Evolutionary conservation across 352 stramenopile genomes (phyloP), one percentile per base, ranked within the genome.

Genomic region (Phytophthora gonapodyides): DNA sequence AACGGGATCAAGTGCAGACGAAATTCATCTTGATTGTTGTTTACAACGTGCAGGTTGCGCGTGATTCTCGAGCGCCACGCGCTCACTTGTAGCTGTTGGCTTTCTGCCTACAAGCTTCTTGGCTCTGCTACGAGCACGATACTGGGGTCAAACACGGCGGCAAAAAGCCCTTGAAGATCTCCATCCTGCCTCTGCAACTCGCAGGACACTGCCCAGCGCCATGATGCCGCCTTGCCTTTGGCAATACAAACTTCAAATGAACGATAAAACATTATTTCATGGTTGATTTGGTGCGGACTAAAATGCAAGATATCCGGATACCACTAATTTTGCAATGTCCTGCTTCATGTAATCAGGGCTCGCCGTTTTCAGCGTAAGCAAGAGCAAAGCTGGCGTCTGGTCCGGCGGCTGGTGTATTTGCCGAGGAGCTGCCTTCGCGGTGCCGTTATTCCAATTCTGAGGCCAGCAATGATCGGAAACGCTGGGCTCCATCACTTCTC

Each of bases 41-140:
- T n/a, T n/a, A n/a, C n/a, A n/a, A n/a, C n/a, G n/a, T n/a, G n/a
- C n/a, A n/a, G n/a, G n/a, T n/a, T n/a, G n/a, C n/a, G n/a, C n/a
- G n/a, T n/a, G n/a, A n/a, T n/a, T n/a, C n/a, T n/a, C n/a, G n/a
- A n/a, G n/a, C n/a, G n/a, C n/a, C n/a, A n/a, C n/a, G n/a, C n/a
- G n/a, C n/a, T n/a, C n/a, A n/a, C n/a, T n/a, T n/a, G n/a, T n/a
- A n/a, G n/a, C n/a, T n/a, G n/a, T n/a, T n/a, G n/a, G n/a, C n/a
- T n/a, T n/a, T n/a, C n/a, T n/a, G n/a, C n/a, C n/a, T n/a, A 73
- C 37, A 12, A 65, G 55, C 6, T 57, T 35, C 10, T 69, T 19
- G 11, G 50, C 46, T 82, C 73, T 40, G 42, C 51, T 6, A 81
- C 9, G 1, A 78, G 35, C 12, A 78, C 64, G 19, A 87, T 45